phyloP scores from a whole-genome alignment of 208 protist genomes.

The Trypanosoma avium region DNA sequence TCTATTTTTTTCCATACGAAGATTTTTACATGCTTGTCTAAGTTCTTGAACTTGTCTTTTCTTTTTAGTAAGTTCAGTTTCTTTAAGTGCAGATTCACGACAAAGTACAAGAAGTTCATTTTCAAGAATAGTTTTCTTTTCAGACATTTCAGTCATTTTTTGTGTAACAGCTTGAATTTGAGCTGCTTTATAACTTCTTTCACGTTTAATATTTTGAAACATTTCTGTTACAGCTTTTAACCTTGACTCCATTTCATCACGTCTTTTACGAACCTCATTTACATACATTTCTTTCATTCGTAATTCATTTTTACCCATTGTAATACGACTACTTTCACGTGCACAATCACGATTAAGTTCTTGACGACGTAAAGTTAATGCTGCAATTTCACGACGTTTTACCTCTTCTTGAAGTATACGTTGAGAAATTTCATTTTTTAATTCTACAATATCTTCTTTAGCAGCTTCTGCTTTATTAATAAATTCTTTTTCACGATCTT shows the following conservation, averaged over 20 bases:
- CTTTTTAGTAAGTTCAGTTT: slow-evolving; percentile 80
- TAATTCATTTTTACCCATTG: slow-evolving; percentile 85
- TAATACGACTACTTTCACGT: slow-evolving; percentile 72
- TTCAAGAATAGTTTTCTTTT: slow-evolving; percentile 96
- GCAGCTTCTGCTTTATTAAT: slow-evolving; percentile 45
- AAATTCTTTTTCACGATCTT: slow-evolving; percentile 82
- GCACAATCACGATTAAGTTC: slow-evolving; percentile 83
- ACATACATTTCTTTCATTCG: slow-evolving; percentile 84
- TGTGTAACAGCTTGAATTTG: slow-evolving; percentile 93
- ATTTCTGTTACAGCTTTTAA: slow-evolving; percentile 68
- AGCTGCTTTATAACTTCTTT: slow-evolving; percentile 91
- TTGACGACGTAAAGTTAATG: slow-evolving; percentile 75
- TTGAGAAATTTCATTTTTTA: slow-evolving; percentile 75
- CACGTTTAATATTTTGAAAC: slow-evolving; percentile 92
- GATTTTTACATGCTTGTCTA: slow-evolving; percentile 56
- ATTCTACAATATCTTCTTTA: slow-evolving; percentile 52
- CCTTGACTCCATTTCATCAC: slow-evolving; percentile 72
- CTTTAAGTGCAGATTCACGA: slow-evolving; percentile 87
- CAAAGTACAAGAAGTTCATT: slow-evolving; percentile 92
- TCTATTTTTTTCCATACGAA: slow-evolving; percentile 86
- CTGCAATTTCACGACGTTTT: slow-evolving; percentile 63
- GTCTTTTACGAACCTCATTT: slow-evolving; percentile 55
- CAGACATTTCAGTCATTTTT: slow-evolving; percentile 92
- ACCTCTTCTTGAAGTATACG: slow-evolving; percentile 69
- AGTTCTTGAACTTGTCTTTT: slow-evolving; percentile 82